phyloP scores from a whole-genome alignment of 352 stramenopile genomes.

The Vaucheria bursata region DNA sequence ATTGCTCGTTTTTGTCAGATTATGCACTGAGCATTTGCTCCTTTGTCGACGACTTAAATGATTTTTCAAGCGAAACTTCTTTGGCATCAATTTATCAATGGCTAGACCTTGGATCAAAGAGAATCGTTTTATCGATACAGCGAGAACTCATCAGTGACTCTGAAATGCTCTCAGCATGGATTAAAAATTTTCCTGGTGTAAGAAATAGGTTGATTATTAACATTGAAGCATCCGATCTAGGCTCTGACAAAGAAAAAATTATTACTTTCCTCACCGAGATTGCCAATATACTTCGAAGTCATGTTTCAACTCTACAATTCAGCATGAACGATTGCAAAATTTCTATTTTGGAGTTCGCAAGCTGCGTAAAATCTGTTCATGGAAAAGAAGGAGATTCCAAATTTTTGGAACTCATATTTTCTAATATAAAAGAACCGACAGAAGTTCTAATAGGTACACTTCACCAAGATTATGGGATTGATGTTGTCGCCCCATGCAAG shows the following conservation, averaged over 20 bases:
- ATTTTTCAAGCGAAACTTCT: too few species aligned
- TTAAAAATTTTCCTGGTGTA: background rate
- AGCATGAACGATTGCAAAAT: background rate
- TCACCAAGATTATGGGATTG: slow-evolving; percentile 16
- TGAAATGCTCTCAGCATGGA: background rate
- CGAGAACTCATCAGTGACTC: too few species aligned
- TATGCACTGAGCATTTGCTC: too few species aligned
- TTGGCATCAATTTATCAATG: too few species aligned
- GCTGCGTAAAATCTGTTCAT: background rate
- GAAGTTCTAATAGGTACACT: slow-evolving; percentile 6
- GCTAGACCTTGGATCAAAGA: too few species aligned
- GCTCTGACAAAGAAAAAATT: background rate
- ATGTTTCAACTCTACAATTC: background rate
- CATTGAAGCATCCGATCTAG: background rate
- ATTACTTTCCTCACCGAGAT: background rate
- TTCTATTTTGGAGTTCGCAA: background rate
- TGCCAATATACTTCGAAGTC: background rate
- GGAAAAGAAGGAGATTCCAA: slow-evolving; percentile 22
- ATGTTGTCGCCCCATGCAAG: slow-evolving; percentile 6
- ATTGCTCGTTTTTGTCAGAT: too few species aligned
- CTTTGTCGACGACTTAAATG: too few species aligned
- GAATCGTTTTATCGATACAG: too few species aligned
- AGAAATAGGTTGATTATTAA: background rate
- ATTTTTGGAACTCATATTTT: slow-evolving; percentile 32
- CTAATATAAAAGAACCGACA: background rate